Percentiles rank a stretch among this genome's conserved stretches.
These are phyloP conservation scores for Naumovozyma castellii DNA, from an alignment of 805 yeast genomes.

Conservation along the genomic window DNA sequence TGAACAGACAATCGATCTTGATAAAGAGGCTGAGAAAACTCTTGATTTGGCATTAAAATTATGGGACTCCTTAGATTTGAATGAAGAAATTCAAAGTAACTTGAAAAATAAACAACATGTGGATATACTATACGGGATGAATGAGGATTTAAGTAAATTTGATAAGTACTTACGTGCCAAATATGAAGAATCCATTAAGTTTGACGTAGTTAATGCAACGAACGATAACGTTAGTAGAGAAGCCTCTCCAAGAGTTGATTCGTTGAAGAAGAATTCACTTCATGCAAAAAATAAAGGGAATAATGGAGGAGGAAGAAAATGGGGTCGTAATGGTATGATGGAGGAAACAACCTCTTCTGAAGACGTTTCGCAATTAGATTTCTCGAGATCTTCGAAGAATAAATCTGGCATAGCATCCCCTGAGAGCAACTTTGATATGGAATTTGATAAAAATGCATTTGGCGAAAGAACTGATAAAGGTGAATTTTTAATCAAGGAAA, in stretches of 20 bases:
- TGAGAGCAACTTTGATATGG: conserved; percentile 9
- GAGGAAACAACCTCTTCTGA: conserved; percentile 35
- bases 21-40: conserved; percentile 36
- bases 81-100: conserved; percentile 26
- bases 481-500: conserved; percentile 55
- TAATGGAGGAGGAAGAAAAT: conserved; percentile 38
- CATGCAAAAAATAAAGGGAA: conserved; percentile 3
- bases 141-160: conserved; percentile 32
- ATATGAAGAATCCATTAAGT: conserved; percentile 16
- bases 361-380: conserved; percentile 42
- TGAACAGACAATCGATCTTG: conserved; percentile 35
- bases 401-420: conserved; percentile 10
- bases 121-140: conserved; percentile 23
- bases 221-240: conserved; percentile 1
- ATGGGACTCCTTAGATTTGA: conserved; percentile 29
- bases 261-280: conserved; percentile 8
- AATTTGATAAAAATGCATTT: conserved; percentile 27
- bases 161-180: conserved; percentile 32
- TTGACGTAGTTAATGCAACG: neutral
- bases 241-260: conserved; percentile 2
- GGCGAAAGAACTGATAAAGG: conserved; percentile 42
- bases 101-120: conserved; percentile 25
- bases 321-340: conserved; percentile 56
- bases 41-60: conserved; percentile 29
- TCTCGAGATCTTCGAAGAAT: conserved; percentile 34